Base-by-base conservation (phyloP, 768 basidiomycete genomes). In the Erythrobasidium yunnanense region DNA sequence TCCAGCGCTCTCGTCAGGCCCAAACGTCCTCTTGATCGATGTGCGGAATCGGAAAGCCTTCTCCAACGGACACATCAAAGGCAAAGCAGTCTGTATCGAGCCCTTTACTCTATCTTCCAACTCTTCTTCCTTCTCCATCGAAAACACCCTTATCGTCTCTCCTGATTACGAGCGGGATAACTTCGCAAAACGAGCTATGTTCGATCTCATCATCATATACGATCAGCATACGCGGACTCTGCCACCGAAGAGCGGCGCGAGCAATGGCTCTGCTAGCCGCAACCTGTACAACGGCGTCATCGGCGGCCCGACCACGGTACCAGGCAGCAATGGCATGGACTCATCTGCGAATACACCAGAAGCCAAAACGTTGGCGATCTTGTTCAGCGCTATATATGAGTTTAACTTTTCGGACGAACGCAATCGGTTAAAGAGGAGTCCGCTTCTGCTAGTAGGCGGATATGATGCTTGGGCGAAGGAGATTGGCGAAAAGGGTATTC, bases 151-250 rank as follows among this genome's bases (percentile, higher is more conserved):
- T 63, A 77, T 82, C 2, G 78, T 88, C 33, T 83, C 83, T 0
- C 88, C 92, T 1, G 79, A 80, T 35, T 74, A 81, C 38, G 92
- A 96, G 76, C 79, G 79, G 49, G 79, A 80, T 1, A 79, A 87
- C n/a, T 97, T 97, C 75, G 75, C 78, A 45, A 87, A 89, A 67
- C 87, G 93, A 42, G 83, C 90, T 72, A 85, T 87, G 71, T 93
- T 88, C 74, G 91, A 95, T 70, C 76, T 92, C 22, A 84, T 99
- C 25, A 87, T 85, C 17, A 78, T 96, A 2, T 91, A 91, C 75
- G 92, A 97, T 75, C 66, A 72, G 1, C 54, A 73, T 13, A 76
- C 77, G 72, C 81, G 54, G 75, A 79, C 30, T 84, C 87, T 50
- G 79, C 81, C 58, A 75, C 78, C 18, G 80, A 83, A 23, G 20